Percentiles rank a stretch among this genome's conserved stretches.
Conservation (phyloP, 495 filamentous ascomycete species). For the Penicillium diatomitis region DNA sequence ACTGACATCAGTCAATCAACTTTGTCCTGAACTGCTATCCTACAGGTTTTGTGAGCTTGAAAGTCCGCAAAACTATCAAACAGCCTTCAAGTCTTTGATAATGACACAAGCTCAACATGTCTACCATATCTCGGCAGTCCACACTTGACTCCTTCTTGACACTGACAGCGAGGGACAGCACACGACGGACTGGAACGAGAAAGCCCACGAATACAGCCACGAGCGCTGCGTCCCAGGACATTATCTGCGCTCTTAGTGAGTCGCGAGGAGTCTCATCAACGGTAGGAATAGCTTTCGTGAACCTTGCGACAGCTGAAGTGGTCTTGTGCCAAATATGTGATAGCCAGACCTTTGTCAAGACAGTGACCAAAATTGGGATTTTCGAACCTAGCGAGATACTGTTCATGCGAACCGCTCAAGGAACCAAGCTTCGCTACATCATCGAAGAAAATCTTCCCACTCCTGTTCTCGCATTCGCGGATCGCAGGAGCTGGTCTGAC, state of each 20-base stretch:
- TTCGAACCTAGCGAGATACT: conserved; percentile 70
- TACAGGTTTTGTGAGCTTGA: too few species aligned
- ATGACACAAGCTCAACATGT: conserved; percentile 1
- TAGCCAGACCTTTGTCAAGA: conserved; percentile 77
- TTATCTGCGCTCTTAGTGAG: conserved; percentile 88
- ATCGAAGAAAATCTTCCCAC: conserved; percentile 57
- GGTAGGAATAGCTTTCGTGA: conserved; percentile 85
- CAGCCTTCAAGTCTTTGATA: neutral
- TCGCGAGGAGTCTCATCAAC: conserved; percentile 74
- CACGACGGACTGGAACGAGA: conserved; percentile 35
- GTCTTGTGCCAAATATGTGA: conserved; percentile 87
- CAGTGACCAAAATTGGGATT: conserved; percentile 71
- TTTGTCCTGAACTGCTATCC: too few species aligned
- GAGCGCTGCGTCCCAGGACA: conserved; percentile 60
- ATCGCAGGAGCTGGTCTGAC: conserved; percentile 87
- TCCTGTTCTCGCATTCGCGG: conserved; percentile 50
- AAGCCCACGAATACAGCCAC: conserved; percentile 54
- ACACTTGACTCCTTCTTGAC: conserved; percentile 16
- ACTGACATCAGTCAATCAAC: too few species aligned
- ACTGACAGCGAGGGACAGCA: conserved; percentile 23
- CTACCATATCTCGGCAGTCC: neutral
- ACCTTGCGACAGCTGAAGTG: conserved; percentile 72
- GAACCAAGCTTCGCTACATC: conserved; percentile 68
- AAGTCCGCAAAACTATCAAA: too few species aligned
- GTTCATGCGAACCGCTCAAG: conserved; percentile 59